Evolutionary conservation across 768 basidiomycete species (phyloP).

Genomic region (Exsudoporus frostii): DNA sequence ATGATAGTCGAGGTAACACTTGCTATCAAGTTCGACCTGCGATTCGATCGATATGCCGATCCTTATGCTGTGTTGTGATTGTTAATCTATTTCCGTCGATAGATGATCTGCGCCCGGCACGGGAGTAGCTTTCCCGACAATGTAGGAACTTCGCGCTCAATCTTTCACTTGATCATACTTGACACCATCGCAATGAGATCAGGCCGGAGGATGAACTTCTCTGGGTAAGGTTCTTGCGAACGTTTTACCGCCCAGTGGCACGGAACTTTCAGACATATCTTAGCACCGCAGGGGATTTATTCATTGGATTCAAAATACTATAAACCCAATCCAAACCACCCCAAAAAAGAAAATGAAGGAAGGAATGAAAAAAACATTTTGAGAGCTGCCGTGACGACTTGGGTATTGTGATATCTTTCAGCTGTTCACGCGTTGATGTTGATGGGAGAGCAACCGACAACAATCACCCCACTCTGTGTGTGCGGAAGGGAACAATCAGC

Average conservation of each 20-base stretch:
- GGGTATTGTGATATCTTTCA: neutral
- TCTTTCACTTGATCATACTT: neutral
- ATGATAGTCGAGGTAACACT: neutral
- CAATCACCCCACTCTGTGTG: conserved; percentile 9
- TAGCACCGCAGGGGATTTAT: neutral
- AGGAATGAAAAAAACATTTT: neutral
- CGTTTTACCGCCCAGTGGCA: neutral
- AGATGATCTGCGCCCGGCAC: neutral
- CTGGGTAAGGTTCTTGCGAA: neutral
- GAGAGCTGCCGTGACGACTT: neutral
- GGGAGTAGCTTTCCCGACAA: neutral
- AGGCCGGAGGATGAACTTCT: neutral
- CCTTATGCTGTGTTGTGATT: neutral
- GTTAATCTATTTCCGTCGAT: neutral
- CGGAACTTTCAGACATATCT: neutral
- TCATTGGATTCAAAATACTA: neutral
- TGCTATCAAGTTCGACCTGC: neutral
- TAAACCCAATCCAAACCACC: too few relatives aligned
- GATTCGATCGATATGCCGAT: neutral
- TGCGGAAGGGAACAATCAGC: neutral
- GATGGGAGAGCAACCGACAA: conserved; percentile 17
- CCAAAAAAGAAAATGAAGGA: neutral
- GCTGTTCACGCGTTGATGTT: neutral
- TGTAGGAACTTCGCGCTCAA: too few relatives aligned
- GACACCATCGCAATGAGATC: neutral